phyloP scores from a whole-genome alignment of 257 asterid species.

The Capsicum baccatum region DNA sequence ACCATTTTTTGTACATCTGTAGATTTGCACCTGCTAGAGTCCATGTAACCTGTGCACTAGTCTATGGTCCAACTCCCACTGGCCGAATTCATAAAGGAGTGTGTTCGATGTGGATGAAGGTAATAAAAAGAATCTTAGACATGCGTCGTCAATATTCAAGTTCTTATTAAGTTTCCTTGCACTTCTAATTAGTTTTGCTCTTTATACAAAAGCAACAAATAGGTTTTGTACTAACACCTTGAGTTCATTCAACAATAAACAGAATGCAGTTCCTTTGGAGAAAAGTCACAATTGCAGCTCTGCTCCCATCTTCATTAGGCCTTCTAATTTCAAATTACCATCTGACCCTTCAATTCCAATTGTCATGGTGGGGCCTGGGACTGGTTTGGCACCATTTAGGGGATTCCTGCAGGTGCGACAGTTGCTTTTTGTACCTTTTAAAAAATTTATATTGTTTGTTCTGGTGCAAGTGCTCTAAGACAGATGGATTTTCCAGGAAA shows the following conservation, averaged over 20 bases:
- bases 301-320: conserved; percentile 73
- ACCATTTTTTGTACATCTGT: conserved; percentile 37
- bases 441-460: not conserved
- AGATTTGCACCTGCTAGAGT: conserved; percentile 66
- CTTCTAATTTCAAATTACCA: conserved; percentile 76
- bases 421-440: not conserved
- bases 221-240: conserved; percentile 11
- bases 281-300: conserved; percentile 54
- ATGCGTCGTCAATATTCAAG: conserved; percentile 13
- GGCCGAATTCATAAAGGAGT: conserved; percentile 85
- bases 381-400: conserved; percentile 87
- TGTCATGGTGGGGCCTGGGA: conserved; percentile 84
- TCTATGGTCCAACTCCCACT: conserved; percentile 70
- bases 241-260: conserved; percentile 37
- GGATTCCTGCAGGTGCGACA: conserved; percentile 69
- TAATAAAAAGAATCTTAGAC: conserved; percentile 26
- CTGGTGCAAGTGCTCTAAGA: conserved; percentile 26
- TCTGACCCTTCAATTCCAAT: conserved; percentile 66
- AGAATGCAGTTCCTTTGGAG: conserved; percentile 68
- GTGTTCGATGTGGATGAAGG: conserved; percentile 95
- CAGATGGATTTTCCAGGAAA: conserved; percentile 56
- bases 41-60: conserved; percentile 79
- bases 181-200: not conserved
- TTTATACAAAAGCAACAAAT: not conserved
- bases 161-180: conserved; percentile 24